Percentiles rank a stretch among this genome's conserved stretches.
Conservation (phyloP, 768 basidiomycete genomes). For the Inosperma sp. region DNA sequence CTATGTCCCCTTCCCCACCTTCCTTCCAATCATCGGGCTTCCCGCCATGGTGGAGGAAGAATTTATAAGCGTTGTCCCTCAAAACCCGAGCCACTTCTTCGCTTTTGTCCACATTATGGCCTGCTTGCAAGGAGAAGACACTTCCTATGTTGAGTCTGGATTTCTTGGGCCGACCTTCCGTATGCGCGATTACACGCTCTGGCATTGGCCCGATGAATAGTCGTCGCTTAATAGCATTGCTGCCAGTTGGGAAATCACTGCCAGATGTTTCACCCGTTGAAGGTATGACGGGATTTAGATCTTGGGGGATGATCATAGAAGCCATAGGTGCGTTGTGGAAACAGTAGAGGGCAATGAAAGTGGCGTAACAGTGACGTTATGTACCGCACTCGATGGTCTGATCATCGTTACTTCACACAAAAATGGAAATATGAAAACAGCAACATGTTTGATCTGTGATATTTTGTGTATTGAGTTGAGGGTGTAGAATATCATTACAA, state of each 20-base stretch:
- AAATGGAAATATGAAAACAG: no score
- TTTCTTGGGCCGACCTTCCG: slow-evolving; percentile 34
- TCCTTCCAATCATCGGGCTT: slow-evolving; percentile 64
- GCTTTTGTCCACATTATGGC: slow-evolving; percentile 29
- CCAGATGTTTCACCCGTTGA: background rate
- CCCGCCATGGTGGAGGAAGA: slow-evolving; percentile 64
- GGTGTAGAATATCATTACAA: no score
- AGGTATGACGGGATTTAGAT: background rate
- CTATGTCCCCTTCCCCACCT: slow-evolving; percentile 42
- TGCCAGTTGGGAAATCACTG: slow-evolving; percentile 1
- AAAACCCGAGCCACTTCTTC: slow-evolving; percentile 44
- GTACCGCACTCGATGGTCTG: no score
- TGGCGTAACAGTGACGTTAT: no score
- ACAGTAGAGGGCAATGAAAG: no score
- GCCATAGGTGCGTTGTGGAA: no score
- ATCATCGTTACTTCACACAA: no score
- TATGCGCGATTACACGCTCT: slow-evolving; percentile 46
- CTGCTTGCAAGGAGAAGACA: slow-evolving; percentile 20
- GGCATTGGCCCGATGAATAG: slow-evolving; percentile 78
- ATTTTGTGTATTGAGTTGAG: no score
- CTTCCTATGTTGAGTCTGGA: slow-evolving; percentile 22
- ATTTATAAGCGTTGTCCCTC: slow-evolving; percentile 55
- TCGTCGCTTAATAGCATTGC: slow-evolving; percentile 41
- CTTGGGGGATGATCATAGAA: slow-evolving; percentile 2
- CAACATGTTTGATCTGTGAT: no score